Conservation (phyloP, 495 filamentous ascomycete species). For the Hyaloscypha hepaticicola region DNA sequence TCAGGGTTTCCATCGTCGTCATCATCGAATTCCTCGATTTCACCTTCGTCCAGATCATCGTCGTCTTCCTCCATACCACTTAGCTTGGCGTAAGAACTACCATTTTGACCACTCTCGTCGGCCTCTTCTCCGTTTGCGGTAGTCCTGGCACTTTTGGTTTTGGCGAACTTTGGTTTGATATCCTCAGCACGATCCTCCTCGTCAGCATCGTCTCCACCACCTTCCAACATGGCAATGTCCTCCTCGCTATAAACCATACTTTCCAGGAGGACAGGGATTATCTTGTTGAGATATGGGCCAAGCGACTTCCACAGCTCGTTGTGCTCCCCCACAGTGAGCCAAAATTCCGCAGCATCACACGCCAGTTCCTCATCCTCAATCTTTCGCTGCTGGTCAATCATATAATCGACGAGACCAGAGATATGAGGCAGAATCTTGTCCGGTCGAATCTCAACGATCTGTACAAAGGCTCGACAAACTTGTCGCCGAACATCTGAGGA, state of each 20-base stretch:
- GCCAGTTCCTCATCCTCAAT: conserved; percentile 85
- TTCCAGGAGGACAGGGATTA: conserved; percentile 86
- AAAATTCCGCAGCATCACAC: conserved; percentile 95
- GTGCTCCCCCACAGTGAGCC: conserved; percentile 91
- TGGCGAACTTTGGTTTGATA: conserved; percentile 90
- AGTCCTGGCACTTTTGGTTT: conserved; percentile 52
- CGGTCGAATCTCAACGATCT: conserved; percentile 85
- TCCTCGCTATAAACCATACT: conserved; percentile 98
- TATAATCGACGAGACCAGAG: conserved; percentile 86
- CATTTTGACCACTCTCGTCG: conserved; percentile 52
- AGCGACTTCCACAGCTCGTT: conserved; percentile 69
- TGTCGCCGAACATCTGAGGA: conserved; percentile 80
- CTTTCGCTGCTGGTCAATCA: conserved; percentile 82
- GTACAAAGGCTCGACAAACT: conserved; percentile 90
- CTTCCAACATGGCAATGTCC: conserved; percentile 80
- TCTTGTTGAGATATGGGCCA: conserved; percentile 74
- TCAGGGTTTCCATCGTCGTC: conserved; percentile 77
- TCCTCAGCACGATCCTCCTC: conserved; percentile 87
- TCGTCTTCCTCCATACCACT: conserved; percentile 55
- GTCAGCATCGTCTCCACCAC: conserved; percentile 85
- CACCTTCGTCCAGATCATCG: conserved; percentile 85
- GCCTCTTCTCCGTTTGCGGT: conserved; percentile 46
- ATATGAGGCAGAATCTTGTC: conserved; percentile 90
- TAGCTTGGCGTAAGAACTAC: conserved; percentile 48
- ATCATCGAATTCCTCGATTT: conserved; percentile 74